Percentiles rank a stretch among this genome's conserved stretches.
Conservation (phyloP, 2,329 filamentous ascomycete species). For the Penicillium fuscoglaucum region DNA sequence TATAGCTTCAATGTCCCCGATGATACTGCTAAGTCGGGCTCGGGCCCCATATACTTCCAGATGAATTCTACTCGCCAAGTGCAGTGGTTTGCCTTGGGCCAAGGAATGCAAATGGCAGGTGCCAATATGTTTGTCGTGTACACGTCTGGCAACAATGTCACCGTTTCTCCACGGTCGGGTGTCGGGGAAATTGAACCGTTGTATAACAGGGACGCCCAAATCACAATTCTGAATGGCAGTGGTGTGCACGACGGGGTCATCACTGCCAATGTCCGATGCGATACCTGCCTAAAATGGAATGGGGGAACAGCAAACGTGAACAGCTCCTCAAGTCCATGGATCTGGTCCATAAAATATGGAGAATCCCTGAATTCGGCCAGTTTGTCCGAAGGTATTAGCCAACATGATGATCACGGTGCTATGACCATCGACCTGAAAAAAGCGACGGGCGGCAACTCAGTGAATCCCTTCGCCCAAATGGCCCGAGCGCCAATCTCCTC, state of each 20-base stretch:
- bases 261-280: conserved; percentile 58
- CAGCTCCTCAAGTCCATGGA: conserved; percentile 27
- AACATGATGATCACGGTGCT: conserved; percentile 29
- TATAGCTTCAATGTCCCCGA: conserved; percentile 58
- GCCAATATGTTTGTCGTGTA: conserved; percentile 63
- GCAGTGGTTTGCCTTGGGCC: conserved; percentile 58
- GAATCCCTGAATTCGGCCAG: conserved; percentile 23
- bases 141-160: conserved; percentile 55
- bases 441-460: conserved; percentile 25
- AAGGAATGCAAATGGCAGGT: conserved; percentile 55
- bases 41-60: conserved; percentile 60
- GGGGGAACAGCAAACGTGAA: conserved; percentile 17
- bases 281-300: conserved; percentile 30
- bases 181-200: conserved; percentile 52
- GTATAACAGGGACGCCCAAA: conserved; percentile 45
- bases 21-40: conserved; percentile 51
- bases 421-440: conserved; percentile 23
- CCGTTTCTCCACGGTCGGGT: conserved; percentile 57
- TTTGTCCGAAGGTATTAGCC: conserved; percentile 16
- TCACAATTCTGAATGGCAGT: conserved; percentile 60
- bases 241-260: conserved; percentile 56
- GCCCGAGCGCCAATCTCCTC: conserved; percentile 2
- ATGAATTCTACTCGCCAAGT: conserved; percentile 55
- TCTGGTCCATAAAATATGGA: conserved; percentile 32
- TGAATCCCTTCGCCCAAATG: conserved; percentile 19